Evolutionary conservation across 192 early-diverging fungal genomes (phyloP).

Genomic region (Chytriomyces sp.): DNA sequence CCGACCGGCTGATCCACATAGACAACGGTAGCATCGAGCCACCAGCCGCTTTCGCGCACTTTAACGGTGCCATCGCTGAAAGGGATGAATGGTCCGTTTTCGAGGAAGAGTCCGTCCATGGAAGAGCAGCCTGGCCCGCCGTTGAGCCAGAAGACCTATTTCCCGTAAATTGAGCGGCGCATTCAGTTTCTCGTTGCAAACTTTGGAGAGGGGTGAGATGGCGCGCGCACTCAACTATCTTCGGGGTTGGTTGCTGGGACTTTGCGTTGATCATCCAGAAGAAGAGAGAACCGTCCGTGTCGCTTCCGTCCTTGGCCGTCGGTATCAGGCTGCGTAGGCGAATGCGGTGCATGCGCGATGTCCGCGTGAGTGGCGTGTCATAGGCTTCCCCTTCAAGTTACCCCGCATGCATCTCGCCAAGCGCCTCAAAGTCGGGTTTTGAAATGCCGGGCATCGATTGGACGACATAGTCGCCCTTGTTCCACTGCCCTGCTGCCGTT

Average conservation of each 20-base stretch:
- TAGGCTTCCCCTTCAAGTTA: no score
- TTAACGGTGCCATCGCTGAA: neutral
- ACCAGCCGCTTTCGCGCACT: slow-evolving; percentile 10
- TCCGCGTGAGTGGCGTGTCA: neutral
- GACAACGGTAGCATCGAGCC: slow-evolving; percentile 15
- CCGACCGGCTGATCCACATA: slow-evolving; percentile 37
- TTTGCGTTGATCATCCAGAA: slow-evolving; percentile 47
- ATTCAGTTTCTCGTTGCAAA: slow-evolving; percentile 27
- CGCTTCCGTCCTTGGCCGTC: slow-evolving; percentile 3
- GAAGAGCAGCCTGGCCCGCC: slow-evolving; percentile 55
- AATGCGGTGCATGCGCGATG: neutral
- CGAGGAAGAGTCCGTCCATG: slow-evolving; percentile 35
- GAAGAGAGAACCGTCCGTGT: slow-evolving; percentile 36
- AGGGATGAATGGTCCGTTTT: slow-evolving; percentile 64
- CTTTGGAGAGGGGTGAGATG: neutral
- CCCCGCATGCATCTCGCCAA: slow-evolving; percentile 49
- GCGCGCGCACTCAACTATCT: neutral
- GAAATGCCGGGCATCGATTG: slow-evolving; percentile 33
- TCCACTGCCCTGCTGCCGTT: no score
- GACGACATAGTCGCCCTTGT: slow-evolving; percentile 43
- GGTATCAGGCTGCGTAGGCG: slow-evolving; percentile 12
- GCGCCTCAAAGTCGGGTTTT: slow-evolving; percentile 16
- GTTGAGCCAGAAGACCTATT: slow-evolving; percentile 63
- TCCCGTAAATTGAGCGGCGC: neutral
- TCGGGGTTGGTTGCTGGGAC: slow-evolving; percentile 3